Percentiles rank a stretch among this genome's conserved stretches.
These are phyloP conservation scores for Tieghemiomyces parasiticus DNA, from an alignment of 192 early-diverging fungal genomes.

Conservation along the genomic window DNA sequence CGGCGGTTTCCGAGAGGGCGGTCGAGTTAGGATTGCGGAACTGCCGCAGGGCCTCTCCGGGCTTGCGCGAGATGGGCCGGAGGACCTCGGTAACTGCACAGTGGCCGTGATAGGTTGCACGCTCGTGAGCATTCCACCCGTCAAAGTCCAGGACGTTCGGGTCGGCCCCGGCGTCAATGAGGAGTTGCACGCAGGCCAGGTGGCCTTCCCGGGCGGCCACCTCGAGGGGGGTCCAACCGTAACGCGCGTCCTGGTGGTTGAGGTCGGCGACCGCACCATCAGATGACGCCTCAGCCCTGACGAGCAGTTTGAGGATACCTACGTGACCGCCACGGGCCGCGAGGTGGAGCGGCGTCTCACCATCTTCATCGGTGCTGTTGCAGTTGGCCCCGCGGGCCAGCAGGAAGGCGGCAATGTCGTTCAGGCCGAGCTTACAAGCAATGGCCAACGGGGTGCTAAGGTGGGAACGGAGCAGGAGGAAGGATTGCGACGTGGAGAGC, in stretches of 20 bases:
- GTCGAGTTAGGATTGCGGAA: constrained; percentile 5
- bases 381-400: constrained; percentile 35
- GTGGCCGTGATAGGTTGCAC: constrained; percentile 44
- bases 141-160: constrained; percentile 26
- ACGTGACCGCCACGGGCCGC: constrained; percentile 32
- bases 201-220: constrained; percentile 50
- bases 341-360: constrained; percentile 45
- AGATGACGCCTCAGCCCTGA: constrained; percentile 11
- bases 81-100: constrained; percentile 30
- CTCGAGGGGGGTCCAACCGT: constrained; percentile 46
- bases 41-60: constrained; percentile 11
- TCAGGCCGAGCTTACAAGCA: constrained; percentile 33
- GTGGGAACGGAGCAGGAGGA: constrained; percentile 11
- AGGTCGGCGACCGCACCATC: constrained; percentile 16
- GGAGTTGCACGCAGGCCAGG: constrained; percentile 27
- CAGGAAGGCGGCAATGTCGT: constrained; percentile 29
- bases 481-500: constrained; percentile 13
- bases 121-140: constrained; percentile 43
- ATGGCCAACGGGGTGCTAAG: constrained; percentile 32
- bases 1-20: too few species aligned
- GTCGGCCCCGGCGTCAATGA: constrained; percentile 37
- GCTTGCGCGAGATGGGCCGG: constrained; percentile 20
- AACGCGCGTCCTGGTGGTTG: constrained; percentile 32
- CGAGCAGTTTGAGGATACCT: constrained; percentile 32
- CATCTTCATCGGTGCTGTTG: constrained; percentile 47